Base-by-base conservation (phyloP, 495 filamentous ascomycete genomes). In the Penicillium robsamsonii region DNA sequence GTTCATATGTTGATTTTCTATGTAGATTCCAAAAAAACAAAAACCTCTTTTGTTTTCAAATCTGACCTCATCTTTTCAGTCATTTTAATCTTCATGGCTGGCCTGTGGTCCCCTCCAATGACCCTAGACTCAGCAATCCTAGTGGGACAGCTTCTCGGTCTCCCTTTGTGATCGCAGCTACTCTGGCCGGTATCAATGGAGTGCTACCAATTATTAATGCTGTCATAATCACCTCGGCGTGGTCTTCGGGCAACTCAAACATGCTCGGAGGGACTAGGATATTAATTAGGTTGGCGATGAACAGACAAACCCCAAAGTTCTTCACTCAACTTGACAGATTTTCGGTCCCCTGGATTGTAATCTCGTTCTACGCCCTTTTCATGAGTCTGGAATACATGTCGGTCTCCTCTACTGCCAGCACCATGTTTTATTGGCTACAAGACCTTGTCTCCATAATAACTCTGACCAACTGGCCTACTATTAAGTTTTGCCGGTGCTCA, bases 321-420 rank as follows among this genome's bases (percentile, higher is more conserved):
- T 70, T 84, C 56, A 62, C 80, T 17, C 64, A 71, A 5, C 83
- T 77, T 15, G 85, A 76, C 53, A 76, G 75, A 10, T 79, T 79
- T 65, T 84, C 84, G 42, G 79, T 81, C 7, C 83, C 84, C 3
- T 83, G 80, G 56, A 69, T 74, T 46, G 77, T 83, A 1, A 55
- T 75, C 17, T 57, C 79, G 22, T 75, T 80, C 40, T 65, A 71
- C 4, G 69, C 12, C 5, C 64, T 65, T 6, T 79, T 83, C 58
- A 74, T 79, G 67, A 69, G 74, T 17, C 66, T 85, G 15, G 77
- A 73, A 42, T 85, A 82, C 55, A 76, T 85, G 68, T 76, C 70
- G 52, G 63, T 83, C 4, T 74, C 70, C n/a, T 69, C 70, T 11
- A 68, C 65, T 20, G 79, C 80, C 15, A 61, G 77, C 24, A 78